phyloP scores from a whole-genome alignment of 2,329 filamentous ascomycete species.

The Pseudogymnoascus sp. region DNA sequence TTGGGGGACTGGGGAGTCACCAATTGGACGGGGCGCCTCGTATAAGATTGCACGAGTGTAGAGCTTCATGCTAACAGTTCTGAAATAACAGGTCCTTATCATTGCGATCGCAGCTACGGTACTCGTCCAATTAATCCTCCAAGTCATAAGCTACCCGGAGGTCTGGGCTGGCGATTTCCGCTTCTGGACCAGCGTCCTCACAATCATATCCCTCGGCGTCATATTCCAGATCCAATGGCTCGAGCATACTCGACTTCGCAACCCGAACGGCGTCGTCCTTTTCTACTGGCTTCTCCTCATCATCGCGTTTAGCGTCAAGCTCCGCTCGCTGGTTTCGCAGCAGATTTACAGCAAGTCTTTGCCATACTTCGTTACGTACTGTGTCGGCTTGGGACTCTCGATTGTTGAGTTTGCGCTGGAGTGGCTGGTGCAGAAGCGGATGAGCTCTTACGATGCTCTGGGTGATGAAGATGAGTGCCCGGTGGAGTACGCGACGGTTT shows the following conservation, averaged over 20 bases:
- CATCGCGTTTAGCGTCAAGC: constrained; percentile 56
- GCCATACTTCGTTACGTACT: constrained; percentile 57
- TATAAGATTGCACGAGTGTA: constrained; percentile 13
- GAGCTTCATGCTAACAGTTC: constrained; percentile 10
- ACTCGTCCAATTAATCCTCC: constrained; percentile 52
- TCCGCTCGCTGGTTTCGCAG: constrained; percentile 59
- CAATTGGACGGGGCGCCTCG: constrained; percentile 8
- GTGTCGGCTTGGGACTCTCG: constrained; percentile 50
- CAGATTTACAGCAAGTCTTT: constrained; percentile 46
- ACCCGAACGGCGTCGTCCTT: constrained; percentile 62
- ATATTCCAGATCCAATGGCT: constrained; percentile 60
- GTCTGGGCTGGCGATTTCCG: constrained; percentile 59
- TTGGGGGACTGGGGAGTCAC: background rate
- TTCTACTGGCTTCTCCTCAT: constrained; percentile 68
- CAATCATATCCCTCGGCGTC: constrained; percentile 52
- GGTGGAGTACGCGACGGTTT: constrained; percentile 83
- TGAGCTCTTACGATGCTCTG: constrained; percentile 60
- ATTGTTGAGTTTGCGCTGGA: constrained; percentile 57
- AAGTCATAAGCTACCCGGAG: constrained; percentile 49
- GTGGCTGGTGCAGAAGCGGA: constrained; percentile 61
- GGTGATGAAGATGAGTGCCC: constrained; percentile 62
- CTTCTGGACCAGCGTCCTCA: constrained; percentile 61
- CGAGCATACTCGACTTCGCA: constrained; percentile 61
- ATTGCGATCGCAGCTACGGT: constrained; percentile 48
- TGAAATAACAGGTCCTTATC: constrained; percentile 43